A percentile compares a stretch with the other conserved stretches of the same genome.
These are phyloP conservation scores for Catenaria anguillulae DNA, from an alignment of 371 early-diverging fungal species.

Conservation along the genomic window DNA sequence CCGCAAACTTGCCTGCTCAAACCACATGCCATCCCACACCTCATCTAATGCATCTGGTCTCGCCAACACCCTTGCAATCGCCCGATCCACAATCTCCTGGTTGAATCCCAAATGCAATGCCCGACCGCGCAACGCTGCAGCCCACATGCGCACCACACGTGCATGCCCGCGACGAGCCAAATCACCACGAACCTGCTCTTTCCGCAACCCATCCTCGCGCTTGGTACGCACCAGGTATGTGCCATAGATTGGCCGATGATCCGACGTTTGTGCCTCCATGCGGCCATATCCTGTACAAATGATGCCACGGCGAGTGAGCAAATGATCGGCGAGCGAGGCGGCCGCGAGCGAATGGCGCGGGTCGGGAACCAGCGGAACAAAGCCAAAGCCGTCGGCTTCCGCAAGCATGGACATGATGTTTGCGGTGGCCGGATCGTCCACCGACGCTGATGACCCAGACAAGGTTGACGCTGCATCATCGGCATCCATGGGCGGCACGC, in stretches of 20 bases:
- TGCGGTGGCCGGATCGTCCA: background rate
- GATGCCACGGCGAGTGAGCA: slow-evolving; percentile 10
- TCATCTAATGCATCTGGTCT: background rate
- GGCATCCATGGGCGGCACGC: slow-evolving; percentile 24
- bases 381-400: background rate
- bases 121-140: background rate
- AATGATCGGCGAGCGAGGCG: background rate
- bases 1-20: too few species aligned
- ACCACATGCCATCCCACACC: background rate
- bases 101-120: background rate
- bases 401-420: too few species aligned
- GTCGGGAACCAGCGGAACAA: background rate
- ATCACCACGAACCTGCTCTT: background rate
- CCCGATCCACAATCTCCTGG: background rate
- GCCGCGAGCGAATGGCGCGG: background rate
- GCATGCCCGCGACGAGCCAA: background rate
- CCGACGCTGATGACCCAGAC: background rate
- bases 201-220: background rate
- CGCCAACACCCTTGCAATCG: background rate
- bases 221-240: slow-evolving; percentile 42
- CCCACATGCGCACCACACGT: background rate
- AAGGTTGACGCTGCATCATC: background rate
- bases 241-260: slow-evolving; percentile 66
- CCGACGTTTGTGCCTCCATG: slow-evolving; percentile 48
- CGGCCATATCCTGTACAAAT: slow-evolving; percentile 25